These are phyloP conservation scores for Fusarium bactridioides DNA, from an alignment of 2,329 filamentous ascomycete species.

Conservation along the genomic window DNA sequence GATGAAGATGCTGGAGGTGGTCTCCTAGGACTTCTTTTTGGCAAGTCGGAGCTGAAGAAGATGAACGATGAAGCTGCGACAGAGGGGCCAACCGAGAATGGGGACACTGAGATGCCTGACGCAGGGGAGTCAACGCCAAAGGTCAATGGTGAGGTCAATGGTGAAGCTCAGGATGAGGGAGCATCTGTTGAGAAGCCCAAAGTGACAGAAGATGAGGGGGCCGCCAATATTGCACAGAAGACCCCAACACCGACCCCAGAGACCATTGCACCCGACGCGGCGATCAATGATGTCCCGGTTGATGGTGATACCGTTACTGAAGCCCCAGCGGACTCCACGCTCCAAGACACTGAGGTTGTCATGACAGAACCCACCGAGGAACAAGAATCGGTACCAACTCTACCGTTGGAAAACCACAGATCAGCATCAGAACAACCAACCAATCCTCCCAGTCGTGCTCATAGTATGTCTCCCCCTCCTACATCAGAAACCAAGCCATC, in stretches of 20 bases:
- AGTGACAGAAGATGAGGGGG: conserved; percentile 11
- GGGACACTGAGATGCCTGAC: conserved; percentile 39
- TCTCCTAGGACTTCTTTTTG: conserved; percentile 66
- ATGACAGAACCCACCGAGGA: conserved; percentile 44
- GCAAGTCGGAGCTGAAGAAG: conserved; percentile 63
- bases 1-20: conserved; percentile 54
- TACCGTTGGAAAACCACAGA: conserved; percentile 43
- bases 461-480: conserved; percentile 55
- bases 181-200: conserved; percentile 45
- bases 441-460: conserved; percentile 52
- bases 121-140: background rate
- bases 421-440: conserved; percentile 55
- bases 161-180: conserved; percentile 46
- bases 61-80: conserved; percentile 53
- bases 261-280: background rate
- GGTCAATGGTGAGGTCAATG: conserved; percentile 42
- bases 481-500: conserved; percentile 61
- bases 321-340: background rate
- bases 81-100: conserved; percentile 16
- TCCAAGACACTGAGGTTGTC: conserved; percentile 39
- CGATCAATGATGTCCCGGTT: background rate
- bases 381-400: conserved; percentile 31
- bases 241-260: background rate
- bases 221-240: background rate
- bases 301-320: background rate